A percentile compares a stretch with the other conserved stretches of the same genome.
These are phyloP conservation scores for Echites panduratus DNA, from an alignment of 257 asterid genomes.

Conservation along the genomic window DNA sequence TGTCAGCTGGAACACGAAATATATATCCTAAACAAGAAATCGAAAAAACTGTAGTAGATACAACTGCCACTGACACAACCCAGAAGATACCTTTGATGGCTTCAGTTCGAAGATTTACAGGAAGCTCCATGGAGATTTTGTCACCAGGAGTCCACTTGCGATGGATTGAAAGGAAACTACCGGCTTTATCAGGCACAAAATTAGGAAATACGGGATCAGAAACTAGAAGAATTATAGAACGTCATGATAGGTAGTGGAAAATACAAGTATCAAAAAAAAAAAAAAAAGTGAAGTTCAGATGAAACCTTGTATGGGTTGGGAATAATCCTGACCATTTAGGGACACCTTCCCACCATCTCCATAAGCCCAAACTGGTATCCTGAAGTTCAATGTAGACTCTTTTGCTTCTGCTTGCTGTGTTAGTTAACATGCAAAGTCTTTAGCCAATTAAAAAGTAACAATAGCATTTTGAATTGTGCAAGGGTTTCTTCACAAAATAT, in stretches of 20 bases:
- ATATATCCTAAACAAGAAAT: neutral
- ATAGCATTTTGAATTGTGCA: neutral
- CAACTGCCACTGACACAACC: neutral
- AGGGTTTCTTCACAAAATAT: neutral
- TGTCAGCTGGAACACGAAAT: neutral
- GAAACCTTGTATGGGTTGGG: neutral
- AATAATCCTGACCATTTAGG: neutral
- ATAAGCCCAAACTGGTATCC: constrained; percentile 8
- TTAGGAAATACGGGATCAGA: neutral
- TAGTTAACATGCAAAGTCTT: neutral
- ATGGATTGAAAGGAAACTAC: constrained; percentile 47
- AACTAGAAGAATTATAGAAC: neutral
- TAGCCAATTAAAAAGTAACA: neutral
- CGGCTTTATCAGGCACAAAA: constrained; percentile 31
- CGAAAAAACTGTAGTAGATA: neutral
- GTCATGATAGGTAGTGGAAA: neutral
- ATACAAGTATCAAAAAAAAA: neutral
- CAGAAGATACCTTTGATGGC: constrained; percentile 47
- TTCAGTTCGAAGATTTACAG: constrained; percentile 58
- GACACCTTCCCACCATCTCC: neutral
- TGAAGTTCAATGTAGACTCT: constrained; percentile 9
- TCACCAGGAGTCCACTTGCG: constrained; percentile 60
- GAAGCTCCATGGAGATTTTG: constrained; percentile 56
- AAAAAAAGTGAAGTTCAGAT: no score
- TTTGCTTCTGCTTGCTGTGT: neutral